Base-by-base conservation (phyloP, 345 rosid species). In the Gossypium anomalum region DNA sequence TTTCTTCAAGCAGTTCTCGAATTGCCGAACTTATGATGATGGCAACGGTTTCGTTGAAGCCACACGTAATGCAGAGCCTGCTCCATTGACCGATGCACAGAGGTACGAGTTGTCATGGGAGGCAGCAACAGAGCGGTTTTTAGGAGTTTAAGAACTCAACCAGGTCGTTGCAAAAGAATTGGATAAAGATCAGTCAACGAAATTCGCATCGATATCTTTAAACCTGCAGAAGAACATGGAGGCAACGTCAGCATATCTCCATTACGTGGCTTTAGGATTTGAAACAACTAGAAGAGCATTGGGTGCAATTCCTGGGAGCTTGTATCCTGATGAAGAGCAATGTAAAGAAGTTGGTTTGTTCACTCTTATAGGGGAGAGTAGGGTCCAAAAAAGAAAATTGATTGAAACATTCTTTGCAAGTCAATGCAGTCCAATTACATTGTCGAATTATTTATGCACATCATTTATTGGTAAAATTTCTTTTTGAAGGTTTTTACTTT, bases 51-150 rank as follows among this genome's bases (percentile, higher is more conserved):
- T 91, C 52, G 89, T 83, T 8, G 85, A 81, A 78, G 88, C 87
- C 38, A 83, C 82, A 27, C 58, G 67, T 20, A 89, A 82, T 77
- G 97, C 98, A 48, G 90, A 90, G 78, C 97, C 99, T 19, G 79
- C 79, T 6, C 89, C 82, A 55, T 76, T 83, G 80, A 89, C 87
- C 5, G 96, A 89, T 70, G 83, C 87, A 22, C 88, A 90, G 78
- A 88, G 92, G 61, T 82, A 88, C 75, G 87, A 87, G 53, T 82
- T 94, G 48, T 91, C 96, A 6, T 91, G 98, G 98, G 97, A 95
- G 78, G 89, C 97, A 4, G 97, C 99, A 44, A 91, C 94, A 7
- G 84, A 90, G 45, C 83, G 94, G 70, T 95, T 95, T 82, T 75
- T 94, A 75, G 79, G 68, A 70, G 89, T 81, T 63, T 78, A 88